Evolutionary conservation across 371 early-diverging fungal genomes (phyloP).

Genomic region (Mortierella sp.): DNA sequence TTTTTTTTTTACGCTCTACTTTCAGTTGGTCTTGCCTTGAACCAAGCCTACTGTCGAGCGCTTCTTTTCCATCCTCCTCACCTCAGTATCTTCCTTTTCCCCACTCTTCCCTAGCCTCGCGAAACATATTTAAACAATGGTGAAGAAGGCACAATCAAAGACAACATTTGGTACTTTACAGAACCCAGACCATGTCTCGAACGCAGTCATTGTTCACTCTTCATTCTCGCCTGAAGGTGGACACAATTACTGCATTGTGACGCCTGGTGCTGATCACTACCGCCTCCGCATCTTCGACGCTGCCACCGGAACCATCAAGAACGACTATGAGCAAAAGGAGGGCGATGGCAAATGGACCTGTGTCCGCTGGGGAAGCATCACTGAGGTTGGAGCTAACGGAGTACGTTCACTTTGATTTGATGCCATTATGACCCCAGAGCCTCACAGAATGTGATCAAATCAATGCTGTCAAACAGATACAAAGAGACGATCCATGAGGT

Average conservation of each 20-base stretch:
- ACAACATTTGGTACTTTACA: constrained; percentile 49
- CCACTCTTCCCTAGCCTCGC: neutral
- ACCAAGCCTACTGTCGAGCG: neutral
- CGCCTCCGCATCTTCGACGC: constrained; percentile 80
- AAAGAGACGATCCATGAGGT: neutral
- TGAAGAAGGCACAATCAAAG: constrained; percentile 46
- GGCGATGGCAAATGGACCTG: constrained; percentile 67
- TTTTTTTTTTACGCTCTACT: neutral
- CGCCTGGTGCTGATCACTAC: constrained; percentile 78
- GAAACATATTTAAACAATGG: constrained; percentile 33
- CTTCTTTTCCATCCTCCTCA: constrained; percentile 1
- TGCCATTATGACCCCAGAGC: constrained; percentile 2
- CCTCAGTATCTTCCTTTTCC: neutral
- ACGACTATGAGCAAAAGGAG: constrained; percentile 73
- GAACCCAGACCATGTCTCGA: constrained; percentile 54
- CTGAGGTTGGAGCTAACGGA: constrained; percentile 58
- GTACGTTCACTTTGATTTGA: constrained; percentile 24
- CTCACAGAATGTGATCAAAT: neutral
- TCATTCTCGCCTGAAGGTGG: constrained; percentile 69
- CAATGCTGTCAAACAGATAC: neutral
- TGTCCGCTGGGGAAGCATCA: constrained; percentile 73
- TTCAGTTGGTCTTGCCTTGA: neutral
- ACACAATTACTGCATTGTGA: constrained; percentile 76
- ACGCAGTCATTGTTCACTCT: constrained; percentile 64
- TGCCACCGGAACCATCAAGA: constrained; percentile 72